A percentile compares a stretch with the other conserved stretches of the same genome.
Evolutionary conservation across 352 stramenopile species (phyloP).

Genomic region (Thalassiosira hispida): DNA sequence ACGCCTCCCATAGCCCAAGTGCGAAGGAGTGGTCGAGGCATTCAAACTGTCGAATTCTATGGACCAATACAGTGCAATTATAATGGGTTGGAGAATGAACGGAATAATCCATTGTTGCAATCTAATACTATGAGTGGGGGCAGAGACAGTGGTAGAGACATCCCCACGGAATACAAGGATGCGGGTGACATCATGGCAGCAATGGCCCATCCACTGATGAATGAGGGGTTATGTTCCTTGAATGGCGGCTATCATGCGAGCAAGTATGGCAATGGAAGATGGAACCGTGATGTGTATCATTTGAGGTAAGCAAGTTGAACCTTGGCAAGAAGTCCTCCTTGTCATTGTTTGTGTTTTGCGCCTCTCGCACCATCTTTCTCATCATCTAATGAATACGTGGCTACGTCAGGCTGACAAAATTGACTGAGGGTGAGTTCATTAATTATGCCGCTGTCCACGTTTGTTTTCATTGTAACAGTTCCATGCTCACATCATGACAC

Average conservation of each 20-base stretch:
- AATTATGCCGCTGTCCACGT: neutral
- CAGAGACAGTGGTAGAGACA: neutral
- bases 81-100: neutral
- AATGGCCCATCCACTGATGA: slow-evolving; percentile 35
- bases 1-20: slow-evolving; percentile 36
- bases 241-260: slow-evolving; percentile 53
- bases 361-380: neutral
- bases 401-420: slow-evolving; percentile 48
- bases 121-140: neutral
- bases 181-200: slow-evolving; percentile 44
- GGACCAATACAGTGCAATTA: slow-evolving; percentile 23
- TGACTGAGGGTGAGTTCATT: slow-evolving; percentile 39
- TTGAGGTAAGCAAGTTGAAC: slow-evolving; percentile 42
- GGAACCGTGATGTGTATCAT: slow-evolving; percentile 43
- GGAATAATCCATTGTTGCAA: slow-evolving; percentile 38
- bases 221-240: slow-evolving; percentile 49
- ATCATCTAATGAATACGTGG: too few species aligned
- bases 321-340: neutral
- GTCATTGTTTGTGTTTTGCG: neutral
- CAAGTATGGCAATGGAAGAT: slow-evolving; percentile 35
- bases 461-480: neutral
- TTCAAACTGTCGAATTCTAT: slow-evolving; percentile 36
- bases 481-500: neutral
- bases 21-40: neutral
- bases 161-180: slow-evolving; percentile 42